These are phyloP conservation scores for Erigeron philadelphicus DNA, from an alignment of 140 eudicot species.

Conservation along the genomic window DNA sequence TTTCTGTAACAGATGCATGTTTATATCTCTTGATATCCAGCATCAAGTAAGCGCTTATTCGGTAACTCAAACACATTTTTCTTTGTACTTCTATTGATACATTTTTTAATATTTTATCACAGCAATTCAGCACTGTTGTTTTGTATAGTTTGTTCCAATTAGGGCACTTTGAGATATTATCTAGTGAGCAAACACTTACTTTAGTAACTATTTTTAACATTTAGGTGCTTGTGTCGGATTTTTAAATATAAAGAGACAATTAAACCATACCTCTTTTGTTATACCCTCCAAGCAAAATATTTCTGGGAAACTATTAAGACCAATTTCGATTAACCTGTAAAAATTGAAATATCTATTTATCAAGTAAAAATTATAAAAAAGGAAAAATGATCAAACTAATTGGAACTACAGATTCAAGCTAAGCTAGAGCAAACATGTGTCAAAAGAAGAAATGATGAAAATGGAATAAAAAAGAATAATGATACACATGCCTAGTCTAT, in stretches of 20 bases:
- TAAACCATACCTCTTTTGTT: slow-evolving; percentile 62
- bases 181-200: neutral
- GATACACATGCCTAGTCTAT: too few relatives aligned
- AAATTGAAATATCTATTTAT: neutral
- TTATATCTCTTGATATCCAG: neutral
- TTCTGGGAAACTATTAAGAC: slow-evolving; percentile 72
- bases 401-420: neutral
- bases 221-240: neutral
- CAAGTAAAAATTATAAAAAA: neutral
- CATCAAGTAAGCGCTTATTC: neutral
- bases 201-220: neutral
- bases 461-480: neutral
- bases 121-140: neutral
- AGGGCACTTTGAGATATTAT: neutral
- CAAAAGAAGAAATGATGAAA: slow-evolving; percentile 1
- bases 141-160: neutral
- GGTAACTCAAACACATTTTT: neutral
- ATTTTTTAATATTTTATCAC: neutral
- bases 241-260: slow-evolving; percentile 1
- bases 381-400: neutral
- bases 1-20: neutral
- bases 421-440: neutral
- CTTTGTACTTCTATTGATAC: neutral
- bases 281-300: slow-evolving; percentile 63
- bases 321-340: slow-evolving; percentile 75